These are phyloP conservation scores for Arabidopsis thaliana DNA, from an alignment of 345 rosid genomes.

Conservation along the genomic window TAIR10.1 NC_003071.7:10081501-10082000, in stretches of 20 bases:
- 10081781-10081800: not conserved
- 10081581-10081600: constrained; percentile 27
- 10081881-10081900: too few species aligned
- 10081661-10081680: constrained; percentile 17
- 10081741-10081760: not conserved
- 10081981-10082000: too few species aligned
- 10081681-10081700: constrained; percentile 7
- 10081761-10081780: not conserved
- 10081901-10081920: too few species aligned
- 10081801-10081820: too few species aligned
- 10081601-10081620: not conserved
- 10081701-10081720: constrained; percentile 9
- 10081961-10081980: too few species aligned
- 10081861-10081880: too few species aligned
- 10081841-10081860: too few species aligned
- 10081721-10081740: not conserved
- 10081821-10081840: too few species aligned
- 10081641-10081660: not conserved
- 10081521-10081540: not conserved
- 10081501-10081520: constrained; percentile 14
- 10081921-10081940: too few species aligned
- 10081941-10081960: too few species aligned
- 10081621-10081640: not conserved
- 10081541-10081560: constrained; percentile 20
- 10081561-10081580: constrained; percentile 19